These are phyloP conservation scores for Rhodotorula sp. DNA, from an alignment of 1,284 basidiomycete genomes.

Conservation along the genomic window DNA sequence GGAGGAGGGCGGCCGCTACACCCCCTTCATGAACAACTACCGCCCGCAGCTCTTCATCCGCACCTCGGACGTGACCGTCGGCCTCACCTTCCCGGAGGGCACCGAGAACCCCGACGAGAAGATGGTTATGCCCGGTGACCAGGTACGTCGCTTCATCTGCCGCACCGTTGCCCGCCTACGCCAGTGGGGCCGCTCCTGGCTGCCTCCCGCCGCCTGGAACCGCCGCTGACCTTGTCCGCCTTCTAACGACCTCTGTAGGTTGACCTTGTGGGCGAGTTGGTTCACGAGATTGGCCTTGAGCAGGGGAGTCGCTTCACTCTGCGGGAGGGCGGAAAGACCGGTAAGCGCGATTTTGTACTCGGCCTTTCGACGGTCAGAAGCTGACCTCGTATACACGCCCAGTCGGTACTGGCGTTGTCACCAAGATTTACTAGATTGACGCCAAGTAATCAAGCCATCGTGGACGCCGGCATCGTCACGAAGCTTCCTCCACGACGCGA, in stretches of 20 bases:
- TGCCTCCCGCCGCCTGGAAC: no score
- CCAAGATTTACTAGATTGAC: slow-evolving; percentile 52
- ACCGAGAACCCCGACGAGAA: slow-evolving; percentile 62
- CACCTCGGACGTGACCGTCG: slow-evolving; percentile 89
- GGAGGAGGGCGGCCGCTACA: slow-evolving; percentile 97
- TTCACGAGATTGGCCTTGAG: slow-evolving; percentile 89
- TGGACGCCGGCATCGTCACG: no score
- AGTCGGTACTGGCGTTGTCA: slow-evolving; percentile 90
- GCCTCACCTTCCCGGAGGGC: slow-evolving; percentile 82
- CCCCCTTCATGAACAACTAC: slow-evolving; percentile 96
- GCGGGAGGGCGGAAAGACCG: slow-evolving; percentile 78
- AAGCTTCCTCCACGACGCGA: no score
- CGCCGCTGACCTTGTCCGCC: no score
- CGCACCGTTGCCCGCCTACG: no score
- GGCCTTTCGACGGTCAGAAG: neutral
- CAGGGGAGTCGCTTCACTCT: slow-evolving; percentile 88
- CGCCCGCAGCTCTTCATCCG: slow-evolving; percentile 95
- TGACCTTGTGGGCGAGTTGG: slow-evolving; percentile 82
- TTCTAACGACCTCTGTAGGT: no score
- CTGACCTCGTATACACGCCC: slow-evolving; percentile 4
- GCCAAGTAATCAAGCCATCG: neutral
- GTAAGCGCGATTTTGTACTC: slow-evolving; percentile 15
- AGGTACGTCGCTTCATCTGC: no score
- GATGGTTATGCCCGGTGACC: slow-evolving; percentile 97
- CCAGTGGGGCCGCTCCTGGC: no score